Evolutionary conservation across 352 stramenopile species (phyloP).

Genomic region (Thraustochytrium sp.): DNA sequence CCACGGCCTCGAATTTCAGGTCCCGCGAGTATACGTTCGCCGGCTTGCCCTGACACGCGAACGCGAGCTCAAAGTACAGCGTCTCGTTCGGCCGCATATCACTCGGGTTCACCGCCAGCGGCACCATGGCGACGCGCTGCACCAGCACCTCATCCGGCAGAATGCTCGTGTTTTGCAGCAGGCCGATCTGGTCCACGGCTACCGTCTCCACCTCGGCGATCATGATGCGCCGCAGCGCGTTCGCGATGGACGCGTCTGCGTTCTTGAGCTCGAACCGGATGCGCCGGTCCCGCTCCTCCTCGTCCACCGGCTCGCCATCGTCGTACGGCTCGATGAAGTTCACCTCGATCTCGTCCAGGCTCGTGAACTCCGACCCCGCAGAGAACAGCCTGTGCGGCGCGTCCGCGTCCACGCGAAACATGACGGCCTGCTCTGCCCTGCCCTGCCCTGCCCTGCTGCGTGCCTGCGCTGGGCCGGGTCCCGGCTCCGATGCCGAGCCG

Average conservation of each 20-base stretch:
- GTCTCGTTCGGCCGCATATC: not conserved
- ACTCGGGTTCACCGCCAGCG: conserved; percentile 11
- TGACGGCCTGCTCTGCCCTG: too few relatives aligned
- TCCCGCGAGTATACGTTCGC: conserved; percentile 1
- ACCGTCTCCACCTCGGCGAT: conserved; percentile 54
- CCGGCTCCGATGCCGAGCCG: too few relatives aligned
- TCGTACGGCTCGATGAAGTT: not conserved
- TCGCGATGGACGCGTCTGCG: conserved; percentile 51
- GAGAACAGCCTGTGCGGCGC: not conserved
- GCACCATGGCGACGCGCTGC: conserved; percentile 45
- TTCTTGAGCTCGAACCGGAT: conserved; percentile 49
- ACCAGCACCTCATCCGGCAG: conserved; percentile 55
- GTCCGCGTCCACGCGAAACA: conserved; percentile 8
- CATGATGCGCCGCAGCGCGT: conserved; percentile 52
- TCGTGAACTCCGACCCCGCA: not conserved
- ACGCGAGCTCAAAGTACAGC: conserved; percentile 23
- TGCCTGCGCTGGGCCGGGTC: too few relatives aligned
- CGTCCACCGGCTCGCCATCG: not conserved
- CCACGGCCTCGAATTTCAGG: not conserved
- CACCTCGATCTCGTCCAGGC: not conserved
- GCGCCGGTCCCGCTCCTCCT: not conserved
- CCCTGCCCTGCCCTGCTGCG: too few relatives aligned
- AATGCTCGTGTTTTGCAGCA: conserved; percentile 52
- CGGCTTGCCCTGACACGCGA: not conserved
- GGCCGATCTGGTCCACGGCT: conserved; percentile 50